Percentiles rank a stretch among this genome's conserved stretches.
Conservation (phyloP, 2,329 filamentous ascomycete genomes). For the Colletotrichum brevisporum region DNA sequence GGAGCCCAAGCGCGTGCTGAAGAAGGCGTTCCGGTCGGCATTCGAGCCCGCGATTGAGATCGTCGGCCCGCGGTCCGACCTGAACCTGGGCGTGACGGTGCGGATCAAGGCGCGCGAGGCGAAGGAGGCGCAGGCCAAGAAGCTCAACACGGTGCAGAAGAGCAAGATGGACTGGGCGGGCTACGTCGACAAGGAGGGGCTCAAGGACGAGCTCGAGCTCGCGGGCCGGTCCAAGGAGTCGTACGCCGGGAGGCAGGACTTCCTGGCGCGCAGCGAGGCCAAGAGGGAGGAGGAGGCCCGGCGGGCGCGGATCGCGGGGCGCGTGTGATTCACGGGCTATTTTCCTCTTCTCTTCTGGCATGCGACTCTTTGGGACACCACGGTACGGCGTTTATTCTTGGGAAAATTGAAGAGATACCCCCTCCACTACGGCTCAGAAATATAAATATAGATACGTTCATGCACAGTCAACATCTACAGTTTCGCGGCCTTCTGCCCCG, state of each 20-base stretch:
- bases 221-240: slow-evolving; percentile 76
- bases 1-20: slow-evolving; percentile 60
- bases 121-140: slow-evolving; percentile 67
- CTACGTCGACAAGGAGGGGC: slow-evolving; percentile 79
- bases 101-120: slow-evolving; percentile 62
- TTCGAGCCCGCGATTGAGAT: slow-evolving; percentile 71
- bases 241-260: slow-evolving; percentile 74
- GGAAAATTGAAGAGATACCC: slow-evolving; percentile 38
- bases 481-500: slow-evolving; percentile 16
- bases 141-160: slow-evolving; percentile 80
- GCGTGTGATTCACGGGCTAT: slow-evolving; percentile 43
- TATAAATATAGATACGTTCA: background rate
- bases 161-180: slow-evolving; percentile 81
- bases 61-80: slow-evolving; percentile 62
- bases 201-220: slow-evolving; percentile 76
- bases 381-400: slow-evolving; percentile 20
- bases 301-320: slow-evolving; percentile 63
- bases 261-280: slow-evolving; percentile 75
- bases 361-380: background rate
- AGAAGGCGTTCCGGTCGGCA: slow-evolving; percentile 70
- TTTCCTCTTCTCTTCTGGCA: background rate
- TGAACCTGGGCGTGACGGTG: slow-evolving; percentile 69
- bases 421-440: background rate
- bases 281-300: slow-evolving; percentile 73
- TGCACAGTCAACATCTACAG: background rate